phyloP scores from a whole-genome alignment of 331 rosid species.

The Rhamnella rubrinervis region DNA sequence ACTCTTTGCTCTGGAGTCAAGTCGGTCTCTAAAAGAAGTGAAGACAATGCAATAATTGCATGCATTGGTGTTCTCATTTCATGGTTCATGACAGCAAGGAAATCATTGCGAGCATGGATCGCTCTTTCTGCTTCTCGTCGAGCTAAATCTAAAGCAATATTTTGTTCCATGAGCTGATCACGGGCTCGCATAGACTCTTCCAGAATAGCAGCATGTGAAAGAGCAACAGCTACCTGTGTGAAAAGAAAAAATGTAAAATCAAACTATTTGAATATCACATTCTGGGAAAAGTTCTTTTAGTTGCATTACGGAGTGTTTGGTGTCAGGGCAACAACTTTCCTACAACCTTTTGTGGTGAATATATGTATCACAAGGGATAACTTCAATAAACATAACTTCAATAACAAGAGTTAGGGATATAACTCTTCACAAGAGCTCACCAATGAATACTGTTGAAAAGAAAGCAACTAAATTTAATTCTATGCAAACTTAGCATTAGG shows the following conservation, averaged over 20 bases:
- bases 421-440: background rate
- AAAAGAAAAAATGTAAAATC: constrained; percentile 9
- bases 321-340: no score
- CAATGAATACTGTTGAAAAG: background rate
- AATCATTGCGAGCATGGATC: constrained; percentile 85
- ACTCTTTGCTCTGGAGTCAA: constrained; percentile 77
- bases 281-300: background rate
- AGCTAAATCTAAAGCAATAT: constrained; percentile 75
- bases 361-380: no score
- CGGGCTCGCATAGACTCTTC: constrained; percentile 97
- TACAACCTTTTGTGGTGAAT: no score
- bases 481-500: constrained; percentile 2
- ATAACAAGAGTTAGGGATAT: no score
- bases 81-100: constrained; percentile 88
- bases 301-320: background rate
- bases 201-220: constrained; percentile 94
- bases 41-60: constrained; percentile 76
- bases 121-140: constrained; percentile 83
- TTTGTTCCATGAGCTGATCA: constrained; percentile 82
- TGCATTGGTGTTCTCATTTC: constrained; percentile 95
- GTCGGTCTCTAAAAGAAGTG: constrained; percentile 88
- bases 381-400: no score
- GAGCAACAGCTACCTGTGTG: constrained; percentile 90
- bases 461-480: background rate
- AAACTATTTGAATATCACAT: background rate